Evolutionary conservation across 169 alveolate genomes (phyloP).

Genomic region (Plasmodium cynomolgi): DNA sequence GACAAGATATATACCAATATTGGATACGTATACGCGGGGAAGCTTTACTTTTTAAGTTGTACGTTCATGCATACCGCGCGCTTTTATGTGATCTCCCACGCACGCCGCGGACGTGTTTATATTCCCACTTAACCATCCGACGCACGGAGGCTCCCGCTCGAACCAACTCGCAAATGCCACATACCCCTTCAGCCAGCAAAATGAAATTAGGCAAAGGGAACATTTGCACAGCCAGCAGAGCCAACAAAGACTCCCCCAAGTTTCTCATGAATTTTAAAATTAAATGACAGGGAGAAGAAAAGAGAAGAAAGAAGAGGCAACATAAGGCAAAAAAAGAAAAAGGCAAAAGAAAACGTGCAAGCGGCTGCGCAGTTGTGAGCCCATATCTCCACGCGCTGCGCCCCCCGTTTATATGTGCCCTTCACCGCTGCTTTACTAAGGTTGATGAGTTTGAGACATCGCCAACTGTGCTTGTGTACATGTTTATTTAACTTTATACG

Average conservation of each 20-base stretch:
- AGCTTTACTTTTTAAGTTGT: background rate
- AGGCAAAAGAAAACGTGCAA: background rate
- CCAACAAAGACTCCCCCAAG: background rate
- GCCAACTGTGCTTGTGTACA: background rate
- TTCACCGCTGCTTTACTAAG: background rate
- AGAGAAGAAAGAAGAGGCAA: background rate
- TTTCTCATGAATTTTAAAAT: slow-evolving; percentile 3
- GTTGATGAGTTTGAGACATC: background rate
- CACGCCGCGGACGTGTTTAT: background rate
- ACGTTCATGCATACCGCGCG: background rate
- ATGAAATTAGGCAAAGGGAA: background rate
- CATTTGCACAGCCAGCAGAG: background rate
- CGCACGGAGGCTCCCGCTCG: background rate
- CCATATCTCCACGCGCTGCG: background rate
- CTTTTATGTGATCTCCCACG: background rate
- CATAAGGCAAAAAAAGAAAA: background rate
- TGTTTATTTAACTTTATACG: background rate
- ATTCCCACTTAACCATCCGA: background rate
- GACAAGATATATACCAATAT: background rate
- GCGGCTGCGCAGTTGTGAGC: background rate
- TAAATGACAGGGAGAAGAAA: background rate
- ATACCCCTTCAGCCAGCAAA: background rate
- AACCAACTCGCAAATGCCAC: background rate
- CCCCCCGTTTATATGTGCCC: background rate
- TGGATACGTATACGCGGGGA: background rate